Base-by-base conservation (phyloP, 176 grass and related monocot species). In the Phoenix dactylifera region DNA sequence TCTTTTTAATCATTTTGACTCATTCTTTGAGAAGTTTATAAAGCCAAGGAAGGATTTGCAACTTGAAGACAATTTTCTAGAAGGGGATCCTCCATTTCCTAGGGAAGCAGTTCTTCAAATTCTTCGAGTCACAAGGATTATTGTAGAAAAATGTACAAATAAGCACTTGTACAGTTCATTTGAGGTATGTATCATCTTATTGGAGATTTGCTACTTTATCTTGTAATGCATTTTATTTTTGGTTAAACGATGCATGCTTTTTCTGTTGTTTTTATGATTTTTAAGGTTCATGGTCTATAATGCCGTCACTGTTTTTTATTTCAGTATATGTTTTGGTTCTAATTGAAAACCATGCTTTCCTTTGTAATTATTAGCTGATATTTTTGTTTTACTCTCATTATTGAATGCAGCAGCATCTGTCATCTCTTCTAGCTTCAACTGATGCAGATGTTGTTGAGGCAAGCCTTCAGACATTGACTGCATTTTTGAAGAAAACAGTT, bases 141-240 rank as follows among this genome's bases (percentile, higher is more conserved):
- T 92, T 50, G 81, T 83, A 80, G 83, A 92, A 51, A 73, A 92
- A 50, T 87, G 88, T 71, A 83, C 80, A 68, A 92, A 92, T 55
- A 82, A 74, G 28, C 83, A 87, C 69, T 76, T 81, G 15, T 72
- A 77, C 78, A 80, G 76, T 82, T 87, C 72, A 24, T 87, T 87
- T 60, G 83, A 83, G 66, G 88, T 92, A 73, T 61, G 58, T 51
- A 15, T 55, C 63, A 67, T 57, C 18, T 69, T 26, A 52, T 14
- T 39, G 62, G 35, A 44, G 0, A 44, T 14, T 44, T 44, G 10
- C 35, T 44, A 9, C 35, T 0, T 44, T 44, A 14, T 14, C 10
- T 44, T 12, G 35, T 44, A 12, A 44, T 44, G 9, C 35, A 12
- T 44, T 44, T 44, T 44, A 44, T 12, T 44, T 44, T 14, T 14